Percentiles rank a stretch among this genome's conserved stretches.
These are phyloP conservation scores for Metschnikowia drakensbergensis DNA, from an alignment of 805 yeast genomes.

Conservation along the genomic window DNA sequence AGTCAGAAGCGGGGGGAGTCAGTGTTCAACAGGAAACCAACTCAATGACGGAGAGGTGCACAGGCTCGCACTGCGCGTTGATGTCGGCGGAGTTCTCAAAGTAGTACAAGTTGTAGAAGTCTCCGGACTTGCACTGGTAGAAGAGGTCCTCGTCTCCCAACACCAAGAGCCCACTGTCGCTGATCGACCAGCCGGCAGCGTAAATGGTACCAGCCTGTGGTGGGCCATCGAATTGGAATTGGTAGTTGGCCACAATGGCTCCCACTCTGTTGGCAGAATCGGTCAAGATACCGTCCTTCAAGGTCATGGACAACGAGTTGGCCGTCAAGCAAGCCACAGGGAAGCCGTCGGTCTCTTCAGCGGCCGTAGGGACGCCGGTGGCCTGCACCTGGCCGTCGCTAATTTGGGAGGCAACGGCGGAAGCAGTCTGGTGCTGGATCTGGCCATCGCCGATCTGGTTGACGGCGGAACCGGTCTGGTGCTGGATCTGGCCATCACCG, in stretches of 20 bases:
- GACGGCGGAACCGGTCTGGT: conserved; percentile 31
- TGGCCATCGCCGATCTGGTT: conserved; percentile 27
- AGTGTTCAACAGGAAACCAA: conserved; percentile 49
- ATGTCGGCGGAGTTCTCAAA: conserved; percentile 43
- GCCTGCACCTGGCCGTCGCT: conserved; percentile 33
- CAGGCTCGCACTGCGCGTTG: conserved; percentile 53
- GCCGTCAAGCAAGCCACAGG: conserved; percentile 21
- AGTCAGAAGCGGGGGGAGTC: no score
- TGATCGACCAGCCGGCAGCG: conserved; percentile 41
- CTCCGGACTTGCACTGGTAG: conserved; percentile 74
- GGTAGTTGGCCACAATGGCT: conserved; percentile 77
- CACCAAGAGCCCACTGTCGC: conserved; percentile 56
- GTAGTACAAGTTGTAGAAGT: conserved; percentile 76
- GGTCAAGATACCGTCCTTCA: conserved; percentile 48
- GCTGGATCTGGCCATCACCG: conserved; percentile 47
- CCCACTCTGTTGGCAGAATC: conserved; percentile 69
- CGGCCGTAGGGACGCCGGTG: conserved; percentile 27
- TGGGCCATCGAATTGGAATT: conserved; percentile 76
- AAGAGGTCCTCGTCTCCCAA: conserved; percentile 58
- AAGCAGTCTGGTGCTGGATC: conserved; percentile 21
- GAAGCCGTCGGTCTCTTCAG: conserved; percentile 7
- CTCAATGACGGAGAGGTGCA: conserved; percentile 56
- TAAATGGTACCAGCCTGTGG: conserved; percentile 54
- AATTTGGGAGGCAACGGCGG: conserved; percentile 23
- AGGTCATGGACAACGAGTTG: conserved; percentile 50